Evolutionary conservation across 179 eudicot species (phyloP), one percentile per base, ranked within the genome.

Genomic region (Carnegiea gigantea): DNA sequence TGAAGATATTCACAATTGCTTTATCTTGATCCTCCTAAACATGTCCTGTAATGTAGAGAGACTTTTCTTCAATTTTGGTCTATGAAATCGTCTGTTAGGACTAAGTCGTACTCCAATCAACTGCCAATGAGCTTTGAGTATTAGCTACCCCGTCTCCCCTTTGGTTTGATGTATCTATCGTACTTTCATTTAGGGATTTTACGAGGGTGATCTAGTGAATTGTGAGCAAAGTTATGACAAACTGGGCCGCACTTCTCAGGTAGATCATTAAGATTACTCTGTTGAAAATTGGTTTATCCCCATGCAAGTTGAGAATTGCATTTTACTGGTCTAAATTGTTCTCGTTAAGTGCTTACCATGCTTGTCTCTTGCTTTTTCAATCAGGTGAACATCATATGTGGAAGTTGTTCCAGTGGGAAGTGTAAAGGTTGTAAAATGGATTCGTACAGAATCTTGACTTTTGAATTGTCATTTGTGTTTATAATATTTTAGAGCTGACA

Each of bases 201-300:
- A 88, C 84, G 85, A 86, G 49, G 99, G 99, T 13, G 99, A 95
- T 87, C 88, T 95, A 46, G 75, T 71, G 21, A 90, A 89, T 46
- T 95, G 99, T 80, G 99, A 95, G 89, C 86, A 79, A 79, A 91
- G 82, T 86, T 91, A 88, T 82, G 93, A 94, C 83, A 94, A 95
- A 87, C 79, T 89, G 89, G 99, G 98, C 46, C 98, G 97, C 46
- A 92, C 97, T 68, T 91, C 98, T 85, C 90, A 90, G 97, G 99
- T 95, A 78, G 87, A 91, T 84, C 62, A 9, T 68, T 59, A 53
- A 54, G 21, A 51, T 76, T 73, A 40, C 21, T 60, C 21, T 53
- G 23, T 4, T 57, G 33, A 28, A 36, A 33, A 51, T 28, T 70
- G 70, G 18, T 70, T 70, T 26, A 36, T 60, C 67, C 43, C 38